Evolutionary conservation across 1,284 basidiomycete genomes (phyloP), one percentile per base, ranked within the genome.

Genomic region (Trichosporon asahii): DNA sequence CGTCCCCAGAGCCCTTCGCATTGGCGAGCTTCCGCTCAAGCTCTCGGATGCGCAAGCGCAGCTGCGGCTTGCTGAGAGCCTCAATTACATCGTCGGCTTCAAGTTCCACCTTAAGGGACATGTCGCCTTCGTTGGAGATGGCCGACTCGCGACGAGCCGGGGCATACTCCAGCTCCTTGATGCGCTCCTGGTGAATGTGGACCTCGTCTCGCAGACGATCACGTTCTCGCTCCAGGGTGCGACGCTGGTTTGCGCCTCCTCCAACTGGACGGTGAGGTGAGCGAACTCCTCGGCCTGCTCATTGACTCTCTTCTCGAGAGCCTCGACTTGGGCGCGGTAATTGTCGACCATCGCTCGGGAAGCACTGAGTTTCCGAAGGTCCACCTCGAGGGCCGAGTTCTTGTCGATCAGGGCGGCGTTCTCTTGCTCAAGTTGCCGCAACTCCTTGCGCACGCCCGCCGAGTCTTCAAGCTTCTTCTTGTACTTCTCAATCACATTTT

Each of bases 401-500:
- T 90, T 91, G 84, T 98, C 93, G 33, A 98, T 90, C 12, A 98
- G 88, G 70, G 90, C 89, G 4, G 93, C 89, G 74, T 98, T 98
- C 84, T 98, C 93, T 75, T 91, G 93, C 84, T 98, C 95, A 25
- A 98, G 85, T 0, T 89, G 88, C 91, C 95, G 76, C 37, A 97
- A 87, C 75, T 91, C 89, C 72, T 94, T 89, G 27, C 93, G 89
- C 49, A 96, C 86, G 76, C 95, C 93, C 2, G 92, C 93, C 3
- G 91, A 89, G 80, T 98, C 96, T 77, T 98, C 96, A 3, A 98
- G 87, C 84, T 98, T 98, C 87, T 94, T 96, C 86, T 96, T 96
- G 85, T 98, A 97, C 83, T 98, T 99, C 83, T 98, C 95, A 87
- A 98, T 94, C 37, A 96, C 95, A 77, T 96, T 96, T 82, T 98